Conservation (phyloP, 345 rosid genomes). For the Pistacia atlantica region DNA sequence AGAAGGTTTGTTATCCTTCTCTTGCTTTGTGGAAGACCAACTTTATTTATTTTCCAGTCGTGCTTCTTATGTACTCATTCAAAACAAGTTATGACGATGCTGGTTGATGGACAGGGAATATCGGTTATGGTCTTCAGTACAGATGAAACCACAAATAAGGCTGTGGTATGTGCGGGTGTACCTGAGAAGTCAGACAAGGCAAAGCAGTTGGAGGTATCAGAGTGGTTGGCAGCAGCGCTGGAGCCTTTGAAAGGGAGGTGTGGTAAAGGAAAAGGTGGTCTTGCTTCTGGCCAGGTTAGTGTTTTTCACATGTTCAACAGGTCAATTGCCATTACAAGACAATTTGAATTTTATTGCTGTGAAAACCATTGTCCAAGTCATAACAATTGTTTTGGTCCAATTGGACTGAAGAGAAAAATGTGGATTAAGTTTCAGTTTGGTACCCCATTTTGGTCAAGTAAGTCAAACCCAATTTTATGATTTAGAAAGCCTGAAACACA, state of each 20-base stretch:
- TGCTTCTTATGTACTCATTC: not conserved
- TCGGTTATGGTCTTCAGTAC: slow-evolving; percentile 85
- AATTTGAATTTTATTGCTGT: not conserved
- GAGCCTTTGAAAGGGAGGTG: slow-evolving; percentile 86
- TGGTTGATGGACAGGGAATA: slow-evolving; percentile 55
- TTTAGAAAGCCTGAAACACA: no score
- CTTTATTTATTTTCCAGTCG: not conserved
- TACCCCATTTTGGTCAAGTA: no score
- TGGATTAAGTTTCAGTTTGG: no score
- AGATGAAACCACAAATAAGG: slow-evolving; percentile 86
- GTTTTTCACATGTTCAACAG: not conserved
- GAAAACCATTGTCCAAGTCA: not conserved
- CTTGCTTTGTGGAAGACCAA: not conserved
- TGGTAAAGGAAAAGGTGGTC: slow-evolving; percentile 91
- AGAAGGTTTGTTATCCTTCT: slow-evolving; percentile 46
- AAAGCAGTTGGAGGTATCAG: slow-evolving; percentile 77
- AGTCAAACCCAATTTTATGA: no score
- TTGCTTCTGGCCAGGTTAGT: slow-evolving; percentile 92
- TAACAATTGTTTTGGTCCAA: not conserved
- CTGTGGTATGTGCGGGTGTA: slow-evolving; percentile 87
- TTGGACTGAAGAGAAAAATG: no score
- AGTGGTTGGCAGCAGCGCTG: slow-evolving; percentile 80
- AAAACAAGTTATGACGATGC: not conserved
- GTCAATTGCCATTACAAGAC: not conserved
- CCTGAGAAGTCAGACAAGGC: slow-evolving; percentile 59